phyloP scores from a whole-genome alignment of 495 filamentous ascomycete genomes.

The Neurospora sp. region DNA sequence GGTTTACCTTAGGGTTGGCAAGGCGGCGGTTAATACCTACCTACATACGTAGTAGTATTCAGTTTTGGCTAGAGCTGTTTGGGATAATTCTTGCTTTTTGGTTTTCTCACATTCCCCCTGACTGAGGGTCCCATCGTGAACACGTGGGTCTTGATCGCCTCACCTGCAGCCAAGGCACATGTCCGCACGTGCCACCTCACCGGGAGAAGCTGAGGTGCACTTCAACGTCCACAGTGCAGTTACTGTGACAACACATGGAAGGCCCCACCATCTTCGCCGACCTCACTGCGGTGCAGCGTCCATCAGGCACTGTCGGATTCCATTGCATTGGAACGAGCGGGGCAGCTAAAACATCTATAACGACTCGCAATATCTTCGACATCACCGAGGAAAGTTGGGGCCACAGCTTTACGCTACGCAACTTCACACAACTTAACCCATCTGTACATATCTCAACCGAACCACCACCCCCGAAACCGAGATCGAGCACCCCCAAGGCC shows the following conservation, averaged over 20 bases:
- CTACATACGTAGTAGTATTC: background rate
- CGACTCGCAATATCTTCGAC: too few species aligned
- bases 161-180: background rate
- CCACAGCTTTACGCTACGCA: too few species aligned
- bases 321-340: background rate
- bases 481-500: too few species aligned
- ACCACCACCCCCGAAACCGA: too few species aligned
- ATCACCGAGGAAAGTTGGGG: too few species aligned
- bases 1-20: background rate
- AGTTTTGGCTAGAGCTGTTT: background rate
- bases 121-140: background rate
- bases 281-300: background rate
- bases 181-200: background rate
- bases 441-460: too few species aligned
- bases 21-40: background rate
- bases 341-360: too few species aligned
- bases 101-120: background rate
- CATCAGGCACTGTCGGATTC: background rate
- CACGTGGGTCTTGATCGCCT: background rate
- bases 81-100: background rate
- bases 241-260: background rate
- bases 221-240: background rate
- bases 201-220: background rate
- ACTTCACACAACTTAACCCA: too few species aligned
- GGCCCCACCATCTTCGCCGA: background rate